Evolutionary conservation across 345 rosid species (phyloP).

Genomic region (Nephelium lappaceum): DNA sequence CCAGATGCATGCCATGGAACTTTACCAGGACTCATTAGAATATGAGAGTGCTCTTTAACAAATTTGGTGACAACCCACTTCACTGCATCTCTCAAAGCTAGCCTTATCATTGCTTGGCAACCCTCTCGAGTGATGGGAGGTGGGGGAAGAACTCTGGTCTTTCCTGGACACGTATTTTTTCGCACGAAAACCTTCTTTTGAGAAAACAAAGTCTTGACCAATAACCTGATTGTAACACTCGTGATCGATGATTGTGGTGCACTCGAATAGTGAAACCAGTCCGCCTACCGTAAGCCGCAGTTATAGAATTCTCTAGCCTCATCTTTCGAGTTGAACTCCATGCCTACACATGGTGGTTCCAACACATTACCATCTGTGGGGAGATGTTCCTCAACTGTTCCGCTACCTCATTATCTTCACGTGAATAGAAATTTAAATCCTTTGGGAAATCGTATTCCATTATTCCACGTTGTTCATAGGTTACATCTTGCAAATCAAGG

Average conservation of each 20-base stretch:
- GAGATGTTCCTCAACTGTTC: not conserved
- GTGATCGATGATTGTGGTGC: slow-evolving; percentile 20
- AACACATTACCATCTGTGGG: not conserved
- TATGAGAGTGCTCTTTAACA: slow-evolving; percentile 24
- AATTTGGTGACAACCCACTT: slow-evolving; percentile 25
- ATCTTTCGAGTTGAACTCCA: slow-evolving; percentile 16
- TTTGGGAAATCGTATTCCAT: slow-evolving; percentile 7
- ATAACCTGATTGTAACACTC: slow-evolving; percentile 17
- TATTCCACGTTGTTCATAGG: slow-evolving; percentile 12
- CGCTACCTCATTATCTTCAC: slow-evolving; percentile 8
- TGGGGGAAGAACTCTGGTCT: slow-evolving; percentile 28
- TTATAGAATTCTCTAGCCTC: slow-evolving; percentile 19
- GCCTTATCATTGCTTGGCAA: slow-evolving; percentile 22
- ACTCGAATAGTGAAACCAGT: slow-evolving; percentile 20
- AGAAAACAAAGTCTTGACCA: slow-evolving; percentile 24
- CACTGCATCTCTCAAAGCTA: slow-evolving; percentile 18
- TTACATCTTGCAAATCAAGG: slow-evolving; percentile 22
- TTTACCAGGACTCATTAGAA: slow-evolving; percentile 18
- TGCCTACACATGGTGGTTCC: slow-evolving; percentile 10
- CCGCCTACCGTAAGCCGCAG: slow-evolving; percentile 10
- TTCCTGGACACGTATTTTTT: slow-evolving; percentile 14
- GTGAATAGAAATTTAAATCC: slow-evolving; percentile 3
- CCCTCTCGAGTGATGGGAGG: slow-evolving; percentile 19
- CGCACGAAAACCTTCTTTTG: slow-evolving; percentile 15
- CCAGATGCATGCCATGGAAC: slow-evolving; percentile 23